A percentile compares a stretch with the other conserved stretches of the same genome.
Conservation (phyloP, 305 asterid species). For the Fraxinus xanthoxyloides region DNA sequence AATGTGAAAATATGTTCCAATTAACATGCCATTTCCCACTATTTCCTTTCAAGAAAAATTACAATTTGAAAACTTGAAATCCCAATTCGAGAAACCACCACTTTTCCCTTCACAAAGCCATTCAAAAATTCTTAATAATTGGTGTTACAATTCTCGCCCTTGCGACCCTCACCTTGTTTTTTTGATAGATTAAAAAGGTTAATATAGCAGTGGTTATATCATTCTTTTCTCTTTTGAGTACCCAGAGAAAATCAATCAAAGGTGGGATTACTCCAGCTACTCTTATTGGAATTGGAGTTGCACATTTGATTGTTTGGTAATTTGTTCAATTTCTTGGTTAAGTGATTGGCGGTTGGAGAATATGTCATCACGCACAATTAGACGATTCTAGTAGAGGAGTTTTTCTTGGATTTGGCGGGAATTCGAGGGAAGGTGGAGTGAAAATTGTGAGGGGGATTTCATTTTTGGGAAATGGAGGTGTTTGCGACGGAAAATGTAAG, state of each 20-base stretch:
- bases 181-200: conserved; percentile 51
- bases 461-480: conserved; percentile 19
- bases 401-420: conserved; percentile 45
- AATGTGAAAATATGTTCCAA: too few relatives aligned
- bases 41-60: too few relatives aligned
- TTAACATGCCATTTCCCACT: too few relatives aligned
- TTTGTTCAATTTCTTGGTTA: too few relatives aligned
- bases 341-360: too few relatives aligned
- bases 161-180: conserved; percentile 47
- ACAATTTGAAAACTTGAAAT: too few relatives aligned
- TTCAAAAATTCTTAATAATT: conserved; percentile 68
- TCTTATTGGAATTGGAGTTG: conserved; percentile 22
- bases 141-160: conserved; percentile 54
- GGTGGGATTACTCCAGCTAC: conserved; percentile 51
- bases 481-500: too few relatives aligned
- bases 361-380: too few relatives aligned
- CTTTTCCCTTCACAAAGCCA: conserved; percentile 41
- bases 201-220: conserved; percentile 54
- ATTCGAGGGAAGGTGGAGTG: conserved; percentile 10
- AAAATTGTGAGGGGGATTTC: conserved; percentile 22
- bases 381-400: conserved; percentile 37
- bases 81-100: conserved; percentile 39
- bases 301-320: too few relatives aligned
- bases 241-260: conserved; percentile 47
- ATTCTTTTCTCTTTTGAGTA: conserved; percentile 48